Conservation (phyloP, 2,329 filamentous ascomycete genomes). For the Lasiodiplodia gonubiensis region DNA sequence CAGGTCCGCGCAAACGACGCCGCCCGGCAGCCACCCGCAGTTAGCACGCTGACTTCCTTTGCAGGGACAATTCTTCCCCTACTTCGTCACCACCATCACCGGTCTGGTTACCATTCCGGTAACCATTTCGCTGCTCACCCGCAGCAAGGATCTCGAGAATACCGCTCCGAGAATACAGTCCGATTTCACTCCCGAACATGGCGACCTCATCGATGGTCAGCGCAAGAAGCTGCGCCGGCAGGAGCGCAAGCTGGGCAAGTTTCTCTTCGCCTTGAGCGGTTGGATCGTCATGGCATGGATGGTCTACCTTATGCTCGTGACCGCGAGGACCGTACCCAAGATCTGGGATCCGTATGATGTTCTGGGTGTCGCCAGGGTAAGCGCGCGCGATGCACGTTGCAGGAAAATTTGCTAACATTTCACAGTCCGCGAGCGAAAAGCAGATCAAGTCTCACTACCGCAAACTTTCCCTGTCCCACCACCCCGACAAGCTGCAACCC, state of each 20-base stretch:
- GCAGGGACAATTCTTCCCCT: slow-evolving; percentile 96
- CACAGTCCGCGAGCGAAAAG: slow-evolving; percentile 79
- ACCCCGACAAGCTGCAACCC: slow-evolving; percentile 90
- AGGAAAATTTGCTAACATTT: slow-evolving; percentile 34
- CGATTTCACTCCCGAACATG: slow-evolving; percentile 81
- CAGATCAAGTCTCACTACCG: slow-evolving; percentile 92
- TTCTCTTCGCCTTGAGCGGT: slow-evolving; percentile 74
- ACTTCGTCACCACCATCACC: slow-evolving; percentile 93
- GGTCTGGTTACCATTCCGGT: slow-evolving; percentile 87
- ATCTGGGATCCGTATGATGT: slow-evolving; percentile 98
- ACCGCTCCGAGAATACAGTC: slow-evolving; percentile 83
- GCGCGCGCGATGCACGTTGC: slow-evolving; percentile 35
- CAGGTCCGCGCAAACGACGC: slow-evolving; percentile 61
- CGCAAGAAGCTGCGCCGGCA: slow-evolving; percentile 87
- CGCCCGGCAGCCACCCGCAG: not conserved
- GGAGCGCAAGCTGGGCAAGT: slow-evolving; percentile 86
- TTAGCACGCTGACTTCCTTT: slow-evolving; percentile 31
- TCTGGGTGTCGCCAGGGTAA: slow-evolving; percentile 79
- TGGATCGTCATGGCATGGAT: slow-evolving; percentile 88
- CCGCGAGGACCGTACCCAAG: slow-evolving; percentile 72
- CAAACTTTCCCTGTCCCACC: slow-evolving; percentile 80
- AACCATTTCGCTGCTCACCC: slow-evolving; percentile 84
- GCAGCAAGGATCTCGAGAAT: slow-evolving; percentile 77
- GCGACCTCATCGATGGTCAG: slow-evolving; percentile 79
- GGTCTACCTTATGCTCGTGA: slow-evolving; percentile 86